Conservation (phyloP, 495 filamentous ascomycete species). For the Xanthoparmelia taractica region DNA sequence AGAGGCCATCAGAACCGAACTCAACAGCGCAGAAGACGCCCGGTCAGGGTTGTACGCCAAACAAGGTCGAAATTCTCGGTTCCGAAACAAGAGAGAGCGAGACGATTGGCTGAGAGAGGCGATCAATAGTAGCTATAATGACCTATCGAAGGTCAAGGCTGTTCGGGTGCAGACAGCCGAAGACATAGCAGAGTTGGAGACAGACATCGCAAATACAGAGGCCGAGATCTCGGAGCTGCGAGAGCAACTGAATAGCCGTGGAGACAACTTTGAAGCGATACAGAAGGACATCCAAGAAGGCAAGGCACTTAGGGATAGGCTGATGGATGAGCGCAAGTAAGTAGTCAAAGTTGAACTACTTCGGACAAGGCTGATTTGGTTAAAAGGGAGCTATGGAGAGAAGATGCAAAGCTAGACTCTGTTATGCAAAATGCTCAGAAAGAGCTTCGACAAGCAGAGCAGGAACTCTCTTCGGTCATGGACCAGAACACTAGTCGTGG, state of each 20-base stretch:
- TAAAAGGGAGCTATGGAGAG: slow-evolving; percentile 65
- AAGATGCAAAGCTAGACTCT: slow-evolving; percentile 78
- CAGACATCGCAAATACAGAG: slow-evolving; percentile 62
- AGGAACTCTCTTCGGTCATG: slow-evolving; percentile 74
- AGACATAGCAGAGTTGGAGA: slow-evolving; percentile 69
- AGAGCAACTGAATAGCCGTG: slow-evolving; percentile 67
- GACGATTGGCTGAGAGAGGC: slow-evolving; percentile 76
- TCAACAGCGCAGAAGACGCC: slow-evolving; percentile 66
- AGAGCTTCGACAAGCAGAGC: slow-evolving; percentile 69
- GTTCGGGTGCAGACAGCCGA: slow-evolving; percentile 76
- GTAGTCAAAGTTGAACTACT: slow-evolving; percentile 14
- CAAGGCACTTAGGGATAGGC: slow-evolving; percentile 69
- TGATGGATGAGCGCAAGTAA: slow-evolving; percentile 79
- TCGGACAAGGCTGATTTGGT: slow-evolving; percentile 19
- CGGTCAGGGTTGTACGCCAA: slow-evolving; percentile 84
- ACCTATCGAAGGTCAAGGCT: slow-evolving; percentile 68
- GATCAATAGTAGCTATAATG: slow-evolving; percentile 70
- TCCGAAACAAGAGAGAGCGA: slow-evolving; percentile 78
- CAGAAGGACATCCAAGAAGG: slow-evolving; percentile 66
- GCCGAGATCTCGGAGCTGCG: slow-evolving; percentile 62
- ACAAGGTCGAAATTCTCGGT: slow-evolving; percentile 83
- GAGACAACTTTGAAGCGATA: slow-evolving; percentile 61
- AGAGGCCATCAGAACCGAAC: slow-evolving; percentile 53
- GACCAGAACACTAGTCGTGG: slow-evolving; percentile 78
- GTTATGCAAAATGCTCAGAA: slow-evolving; percentile 63